Evolutionary conservation across 1,139 yeast species (phyloP), one percentile per base, ranked within the genome.

Genomic region (Yarrowia galli): DNA sequence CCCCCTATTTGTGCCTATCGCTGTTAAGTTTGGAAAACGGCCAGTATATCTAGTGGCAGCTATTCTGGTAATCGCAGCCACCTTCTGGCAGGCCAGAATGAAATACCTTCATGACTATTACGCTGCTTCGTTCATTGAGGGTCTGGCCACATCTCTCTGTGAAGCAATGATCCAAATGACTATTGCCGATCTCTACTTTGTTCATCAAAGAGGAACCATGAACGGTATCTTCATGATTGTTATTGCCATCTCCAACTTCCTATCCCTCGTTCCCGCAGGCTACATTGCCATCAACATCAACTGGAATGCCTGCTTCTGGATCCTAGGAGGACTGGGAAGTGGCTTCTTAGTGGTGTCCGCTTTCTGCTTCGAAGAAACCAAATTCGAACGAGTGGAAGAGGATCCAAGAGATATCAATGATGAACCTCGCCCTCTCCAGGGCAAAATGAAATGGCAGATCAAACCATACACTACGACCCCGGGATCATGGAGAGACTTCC

Each of bases 181-280:
- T 3, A 53, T 53, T 16, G 60, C 60, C 3, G 60, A 53, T 22
- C 45, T 53, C 5, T 53, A 53, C 45, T 53, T 53, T 53, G 60
- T 53, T 16, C 60, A 53, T 22, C 60, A 53, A 8, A 36, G 60
- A 38, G 60, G 60, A 53, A 53, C 60, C 20, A 53, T 53, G 60
- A 53, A 53, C 22, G 60, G 60, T 6, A 53, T 53, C 5, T 53
- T 36, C 13, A 53, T 53, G 60, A 9, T 53, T 2, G 13, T 36
- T 9, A 35, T 36, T 23, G 60, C 60, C 32, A 53, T 53, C 23
- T 53, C 60, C 20, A 53, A 53, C 35, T 53, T 53, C 20, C 9
- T 53, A 16, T 36, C 60, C 10, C 45, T 53, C 2, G 23, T 53
- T 53, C 60, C 60, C 1, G 60, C 60, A 1, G 60, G 60, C 20